These are phyloP conservation scores for Cryphonectria carpinicola DNA, from an alignment of 2,329 filamentous ascomycete genomes.

Conservation along the genomic window DNA sequence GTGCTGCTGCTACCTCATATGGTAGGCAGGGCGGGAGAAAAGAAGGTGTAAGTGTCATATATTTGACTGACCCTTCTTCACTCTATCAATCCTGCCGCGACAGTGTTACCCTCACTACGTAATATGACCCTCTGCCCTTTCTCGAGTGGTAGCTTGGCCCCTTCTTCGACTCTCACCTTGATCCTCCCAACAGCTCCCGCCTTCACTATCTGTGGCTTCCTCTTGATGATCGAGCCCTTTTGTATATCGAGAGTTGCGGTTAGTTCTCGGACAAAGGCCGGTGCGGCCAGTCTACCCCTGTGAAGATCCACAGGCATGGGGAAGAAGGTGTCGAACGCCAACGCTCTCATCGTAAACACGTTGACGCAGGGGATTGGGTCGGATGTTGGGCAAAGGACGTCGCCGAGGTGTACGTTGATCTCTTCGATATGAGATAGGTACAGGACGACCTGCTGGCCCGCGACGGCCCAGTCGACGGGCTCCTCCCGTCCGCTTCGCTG, in stretches of 20 bases:
- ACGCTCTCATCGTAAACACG: slow-evolving; percentile 78
- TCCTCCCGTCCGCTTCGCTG: slow-evolving; percentile 68
- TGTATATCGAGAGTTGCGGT: slow-evolving; percentile 77
- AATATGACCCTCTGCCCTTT: slow-evolving; percentile 79
- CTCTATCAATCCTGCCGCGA: slow-evolving; percentile 86
- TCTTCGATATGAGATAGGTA: slow-evolving; percentile 85
- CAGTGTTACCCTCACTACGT: slow-evolving; percentile 77
- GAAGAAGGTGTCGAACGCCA: slow-evolving; percentile 87
- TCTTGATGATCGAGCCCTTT: slow-evolving; percentile 76
- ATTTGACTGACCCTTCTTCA: slow-evolving; percentile 41
- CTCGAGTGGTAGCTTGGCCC: slow-evolving; percentile 74
- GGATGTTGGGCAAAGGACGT: slow-evolving; percentile 77
- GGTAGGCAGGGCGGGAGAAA: background rate
- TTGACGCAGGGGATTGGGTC: slow-evolving; percentile 72
- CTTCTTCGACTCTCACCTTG: slow-evolving; percentile 68
- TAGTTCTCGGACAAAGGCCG: slow-evolving; percentile 74
- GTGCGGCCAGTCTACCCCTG: slow-evolving; percentile 77
- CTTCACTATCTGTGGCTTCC: slow-evolving; percentile 82
- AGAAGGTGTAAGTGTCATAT: background rate
- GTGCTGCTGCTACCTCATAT: no score
- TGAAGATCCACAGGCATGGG: slow-evolving; percentile 91
- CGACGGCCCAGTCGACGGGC: slow-evolving; percentile 83
- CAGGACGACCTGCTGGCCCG: slow-evolving; percentile 86
- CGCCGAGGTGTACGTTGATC: slow-evolving; percentile 78
- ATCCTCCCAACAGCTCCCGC: slow-evolving; percentile 79